These are phyloP conservation scores for Ceratocystis colombiana DNA, from an alignment of 2,329 filamentous ascomycete genomes.

Conservation along the genomic window DNA sequence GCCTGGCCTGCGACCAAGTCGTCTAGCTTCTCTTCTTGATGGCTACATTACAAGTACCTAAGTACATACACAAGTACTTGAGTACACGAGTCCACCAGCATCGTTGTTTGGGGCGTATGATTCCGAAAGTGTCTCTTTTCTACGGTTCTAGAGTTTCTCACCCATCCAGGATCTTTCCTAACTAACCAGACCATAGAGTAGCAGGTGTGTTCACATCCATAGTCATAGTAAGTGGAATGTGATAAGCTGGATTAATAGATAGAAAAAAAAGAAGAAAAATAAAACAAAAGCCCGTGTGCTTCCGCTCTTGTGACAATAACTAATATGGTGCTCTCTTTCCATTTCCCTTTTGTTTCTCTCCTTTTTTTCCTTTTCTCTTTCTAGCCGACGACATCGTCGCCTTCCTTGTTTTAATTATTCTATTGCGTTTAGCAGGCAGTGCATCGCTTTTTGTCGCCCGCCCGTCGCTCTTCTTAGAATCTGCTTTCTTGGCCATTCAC, in stretches of 20 bases:
- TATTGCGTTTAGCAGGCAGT: background rate
- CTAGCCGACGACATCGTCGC: background rate
- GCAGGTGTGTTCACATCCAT: background rate
- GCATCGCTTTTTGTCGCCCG: background rate
- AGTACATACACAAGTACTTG: background rate
- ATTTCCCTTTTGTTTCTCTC: background rate
- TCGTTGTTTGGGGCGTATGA: slow-evolving; percentile 4
- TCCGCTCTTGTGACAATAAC: background rate
- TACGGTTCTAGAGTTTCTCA: slow-evolving; percentile 4
- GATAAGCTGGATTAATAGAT: background rate
- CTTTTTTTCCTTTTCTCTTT: background rate
- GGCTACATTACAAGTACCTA: background rate
- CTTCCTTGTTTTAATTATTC: background rate
- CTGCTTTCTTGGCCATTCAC: background rate
- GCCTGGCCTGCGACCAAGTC: background rate
- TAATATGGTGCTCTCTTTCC: slow-evolving; percentile 4
- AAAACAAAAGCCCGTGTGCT: slow-evolving; percentile 7
- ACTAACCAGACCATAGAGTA: background rate
- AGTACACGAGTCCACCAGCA: background rate
- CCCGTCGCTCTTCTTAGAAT: background rate
- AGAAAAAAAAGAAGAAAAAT: background rate
- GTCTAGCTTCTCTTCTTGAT: background rate
- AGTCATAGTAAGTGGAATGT: background rate
- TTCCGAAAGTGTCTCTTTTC: slow-evolving; percentile 13
- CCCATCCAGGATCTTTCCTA: slow-evolving; percentile 10